Evolutionary conservation across 1,284 basidiomycete species (phyloP).

Genomic region (Cryptococcus hybrid): DNA sequence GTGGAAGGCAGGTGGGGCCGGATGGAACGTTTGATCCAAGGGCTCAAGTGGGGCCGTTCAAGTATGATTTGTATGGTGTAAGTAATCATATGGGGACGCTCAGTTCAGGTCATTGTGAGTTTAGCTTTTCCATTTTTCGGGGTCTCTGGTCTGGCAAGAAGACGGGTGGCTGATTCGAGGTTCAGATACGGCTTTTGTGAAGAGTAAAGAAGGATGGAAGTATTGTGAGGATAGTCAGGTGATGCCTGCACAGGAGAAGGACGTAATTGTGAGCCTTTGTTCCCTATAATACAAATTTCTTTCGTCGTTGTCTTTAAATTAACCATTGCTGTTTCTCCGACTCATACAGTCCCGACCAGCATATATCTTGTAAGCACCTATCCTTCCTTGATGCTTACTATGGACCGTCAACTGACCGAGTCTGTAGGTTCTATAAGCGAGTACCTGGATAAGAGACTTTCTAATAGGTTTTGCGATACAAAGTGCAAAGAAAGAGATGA

Average conservation of each 20-base stretch:
- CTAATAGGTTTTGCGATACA: too few species aligned
- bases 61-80: conserved; percentile 83
- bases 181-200: conserved; percentile 78
- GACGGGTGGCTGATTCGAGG: not conserved
- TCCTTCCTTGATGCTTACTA: not conserved
- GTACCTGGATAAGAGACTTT: conserved; percentile 19
- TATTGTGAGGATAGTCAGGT: conserved; percentile 85
- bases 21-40: conserved; percentile 65
- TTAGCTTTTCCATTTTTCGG: not conserved
- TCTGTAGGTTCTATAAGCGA: conserved; percentile 45
- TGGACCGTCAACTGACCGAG: not conserved
- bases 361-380: conserved; percentile 67
- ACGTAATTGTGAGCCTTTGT: conserved; percentile 71
- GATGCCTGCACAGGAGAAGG: conserved; percentile 64
- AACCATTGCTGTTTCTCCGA: too few species aligned
- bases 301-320: too few species aligned
- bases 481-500: too few species aligned
- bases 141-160: too few species aligned
- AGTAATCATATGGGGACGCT: conserved; percentile 91
- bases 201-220: conserved; percentile 70
- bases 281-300: too few species aligned
- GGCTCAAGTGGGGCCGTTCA: conserved; percentile 76
- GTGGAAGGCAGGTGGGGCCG: conserved; percentile 54
- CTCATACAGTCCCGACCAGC: conserved; percentile 69
- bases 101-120: conserved; percentile 88